Evolutionary conservation across 805 yeast species (phyloP), one percentile per base, ranked within the genome.

Genomic region (Priceomyces carsonii): DNA sequence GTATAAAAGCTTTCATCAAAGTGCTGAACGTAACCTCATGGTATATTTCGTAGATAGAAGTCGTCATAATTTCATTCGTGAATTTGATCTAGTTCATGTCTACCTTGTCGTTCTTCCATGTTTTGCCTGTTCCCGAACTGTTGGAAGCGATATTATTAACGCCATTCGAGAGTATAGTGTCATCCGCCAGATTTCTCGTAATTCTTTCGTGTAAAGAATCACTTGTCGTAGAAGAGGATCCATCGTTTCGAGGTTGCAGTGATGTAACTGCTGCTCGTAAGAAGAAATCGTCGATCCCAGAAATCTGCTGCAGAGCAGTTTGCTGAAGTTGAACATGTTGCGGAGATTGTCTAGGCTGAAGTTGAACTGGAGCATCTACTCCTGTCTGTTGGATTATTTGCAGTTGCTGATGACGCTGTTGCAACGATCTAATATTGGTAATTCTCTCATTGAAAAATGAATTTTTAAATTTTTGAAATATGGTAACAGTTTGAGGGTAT

Each of bases 381-480:
- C 36, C 23, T 16, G 38, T 29, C 12, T 32, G 41, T 24, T 18
- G 48, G 17, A 38, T 28, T 9, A 18, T 32, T 10, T 37, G 42
- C 32, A 36, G 46, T 26, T 37, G 45, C 19, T 36, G 41, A 24
- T 36, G 44, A 15, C 37, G 52, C 28, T 48, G 53, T 26, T 45
- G 53, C 19, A 47, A 38, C 5, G 57, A 46, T 24, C 57, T 37
- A 31, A 52, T 40, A 35, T 56, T 61, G n/a, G 62, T 57, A 23
- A 67, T 61, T 37, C 72, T 42, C 47, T 69, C 74, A 35, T 65
- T 65, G 34, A 57, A 53, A 37, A 69, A 68, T 14, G 72, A 57
- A 30, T 48, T 54, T 45, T 68, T 68, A 48, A 69, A 67, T 38
- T 68, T 71, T 40, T 66, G 72, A 47, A 66, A 69, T 8, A 63